Conservation (phyloP, 768 basidiomycete genomes). For the Fibroporia radiculosa region DNA sequence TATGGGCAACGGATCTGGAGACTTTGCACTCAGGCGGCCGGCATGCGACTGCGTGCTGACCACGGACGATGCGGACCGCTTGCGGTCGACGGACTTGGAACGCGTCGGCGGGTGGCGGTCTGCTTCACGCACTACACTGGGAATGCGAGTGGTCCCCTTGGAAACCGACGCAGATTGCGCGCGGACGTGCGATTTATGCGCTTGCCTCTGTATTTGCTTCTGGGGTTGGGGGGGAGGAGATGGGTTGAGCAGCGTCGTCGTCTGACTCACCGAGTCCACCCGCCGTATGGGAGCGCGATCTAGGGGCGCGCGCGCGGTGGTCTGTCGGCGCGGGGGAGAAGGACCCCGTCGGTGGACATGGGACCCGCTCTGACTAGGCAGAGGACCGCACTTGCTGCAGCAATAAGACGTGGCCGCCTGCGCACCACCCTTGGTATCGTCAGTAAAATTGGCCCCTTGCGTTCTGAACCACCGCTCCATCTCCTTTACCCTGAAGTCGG, state of each 20-base stretch:
- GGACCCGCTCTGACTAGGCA: neutral
- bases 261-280: conserved; percentile 9
- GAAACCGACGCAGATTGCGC: neutral
- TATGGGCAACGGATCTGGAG: conserved; percentile 38
- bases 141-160: conserved; percentile 2
- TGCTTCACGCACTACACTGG: conserved; percentile 8
- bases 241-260: conserved; percentile 7
- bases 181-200: neutral
- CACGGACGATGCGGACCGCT: neutral
- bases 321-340: neutral
- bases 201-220: conserved; percentile 7
- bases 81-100: neutral
- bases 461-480: conserved; percentile 73
- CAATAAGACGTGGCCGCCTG: conserved; percentile 10
- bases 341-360: neutral
- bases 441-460: conserved; percentile 24
- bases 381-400: conserved; percentile 10
- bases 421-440: conserved; percentile 2
- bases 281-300: conserved; percentile 14
- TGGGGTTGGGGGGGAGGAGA: conserved; percentile 3
- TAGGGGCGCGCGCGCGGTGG: conserved; percentile 2
- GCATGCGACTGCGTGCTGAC: conserved; percentile 14
- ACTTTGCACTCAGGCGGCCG: conserved; percentile 22
- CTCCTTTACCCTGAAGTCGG: conserved; percentile 69
- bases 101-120: conserved; percentile 7